Evolutionary conservation across 345 rosid species (phyloP).

Genomic region (Leavenworthia alabamica): DNA sequence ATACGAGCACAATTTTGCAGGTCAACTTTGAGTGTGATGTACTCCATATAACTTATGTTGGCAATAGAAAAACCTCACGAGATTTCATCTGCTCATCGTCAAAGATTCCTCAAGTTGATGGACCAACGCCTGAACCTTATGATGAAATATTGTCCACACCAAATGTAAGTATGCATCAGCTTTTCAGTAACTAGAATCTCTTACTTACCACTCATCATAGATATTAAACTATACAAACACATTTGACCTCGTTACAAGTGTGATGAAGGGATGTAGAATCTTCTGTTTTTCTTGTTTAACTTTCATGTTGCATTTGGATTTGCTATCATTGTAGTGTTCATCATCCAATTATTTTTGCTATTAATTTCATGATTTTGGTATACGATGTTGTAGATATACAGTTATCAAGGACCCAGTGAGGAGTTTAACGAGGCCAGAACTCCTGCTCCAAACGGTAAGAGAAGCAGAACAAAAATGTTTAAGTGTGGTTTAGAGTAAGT

Average conservation of each 20-base stretch:
- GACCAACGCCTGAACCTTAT: constrained; percentile 82
- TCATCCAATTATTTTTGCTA: not conserved
- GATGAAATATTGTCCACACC: constrained; percentile 90
- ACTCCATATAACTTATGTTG: not conserved
- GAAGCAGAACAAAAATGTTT: not conserved
- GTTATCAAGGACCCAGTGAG: constrained; percentile 83
- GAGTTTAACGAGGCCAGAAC: constrained; percentile 82
- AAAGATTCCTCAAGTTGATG: constrained; percentile 87
- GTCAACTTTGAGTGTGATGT: constrained; percentile 1
- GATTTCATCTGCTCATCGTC: constrained; percentile 25
- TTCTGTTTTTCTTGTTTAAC: not conserved
- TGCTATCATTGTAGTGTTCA: no score
- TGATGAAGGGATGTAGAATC: not conserved
- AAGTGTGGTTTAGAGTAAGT: not conserved
- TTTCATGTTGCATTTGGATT: not conserved
- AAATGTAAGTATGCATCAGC: constrained; percentile 52
- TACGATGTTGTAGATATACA: constrained; percentile 62
- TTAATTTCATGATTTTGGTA: not conserved
- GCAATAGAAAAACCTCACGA: constrained; percentile 5
- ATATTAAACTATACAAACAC: not conserved
- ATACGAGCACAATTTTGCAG: constrained; percentile 9
- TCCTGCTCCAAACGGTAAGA: constrained; percentile 75
- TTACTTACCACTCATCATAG: not conserved
- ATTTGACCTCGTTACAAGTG: not conserved
- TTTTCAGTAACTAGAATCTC: not conserved